These are phyloP conservation scores for Simplicillium aogashimaense DNA, from an alignment of 2,329 filamentous ascomycete genomes.

Conservation along the genomic window DNA sequence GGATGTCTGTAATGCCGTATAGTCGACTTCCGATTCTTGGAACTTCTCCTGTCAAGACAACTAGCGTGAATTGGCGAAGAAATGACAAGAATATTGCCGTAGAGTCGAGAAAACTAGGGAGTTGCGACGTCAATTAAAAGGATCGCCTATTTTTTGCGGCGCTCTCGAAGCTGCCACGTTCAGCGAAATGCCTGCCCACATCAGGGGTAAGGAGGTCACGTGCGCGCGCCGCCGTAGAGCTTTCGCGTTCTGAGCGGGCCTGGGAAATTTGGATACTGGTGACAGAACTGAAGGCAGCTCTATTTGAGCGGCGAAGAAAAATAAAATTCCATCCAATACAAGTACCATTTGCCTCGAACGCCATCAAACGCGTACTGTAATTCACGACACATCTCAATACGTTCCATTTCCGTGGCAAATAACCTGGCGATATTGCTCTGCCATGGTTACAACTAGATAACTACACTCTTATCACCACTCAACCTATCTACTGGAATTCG, in stretches of 20 bases:
- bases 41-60: too few relatives aligned
- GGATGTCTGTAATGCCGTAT: background rate
- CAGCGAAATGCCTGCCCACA: constrained; percentile 25
- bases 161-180: constrained; percentile 42
- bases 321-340: constrained; percentile 1
- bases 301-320: constrained; percentile 1
- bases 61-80: too few relatives aligned
- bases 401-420: too few relatives aligned
- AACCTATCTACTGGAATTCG: background rate
- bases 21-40: too few relatives aligned
- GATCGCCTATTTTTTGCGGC: constrained; percentile 2
- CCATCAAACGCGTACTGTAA: background rate
- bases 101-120: background rate
- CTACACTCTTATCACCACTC: too few relatives aligned
- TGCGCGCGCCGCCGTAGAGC: constrained; percentile 10
- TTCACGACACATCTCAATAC: too few relatives aligned
- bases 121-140: background rate
- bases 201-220: constrained; percentile 25
- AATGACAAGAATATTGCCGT: too few relatives aligned
- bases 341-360: background rate
- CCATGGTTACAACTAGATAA: too few relatives aligned
- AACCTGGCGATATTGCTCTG: too few relatives aligned
- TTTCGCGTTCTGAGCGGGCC: constrained; percentile 1
- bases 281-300: background rate
- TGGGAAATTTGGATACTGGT: too few relatives aligned